Evolutionary conservation across 768 basidiomycete genomes (phyloP), one percentile per base, ranked within the genome.

Genomic region (Pleurotus giganteus): DNA sequence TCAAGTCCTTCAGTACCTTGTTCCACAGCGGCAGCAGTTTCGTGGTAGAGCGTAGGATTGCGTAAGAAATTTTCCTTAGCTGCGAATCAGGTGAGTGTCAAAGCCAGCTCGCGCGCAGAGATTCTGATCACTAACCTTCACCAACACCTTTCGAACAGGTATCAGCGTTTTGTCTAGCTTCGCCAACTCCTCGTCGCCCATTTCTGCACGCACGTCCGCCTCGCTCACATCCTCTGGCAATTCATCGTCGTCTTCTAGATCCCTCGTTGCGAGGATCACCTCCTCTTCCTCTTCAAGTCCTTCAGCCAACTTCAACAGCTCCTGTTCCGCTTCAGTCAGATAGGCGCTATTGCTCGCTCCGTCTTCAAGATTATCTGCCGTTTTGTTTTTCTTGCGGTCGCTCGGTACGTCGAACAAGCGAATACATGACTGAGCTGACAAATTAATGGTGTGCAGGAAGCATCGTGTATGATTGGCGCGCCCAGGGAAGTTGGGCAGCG

Each of bases 361-460:
- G 4, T 55, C 54, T 24, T 17, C 27, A 36, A 45, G n/a, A 7
- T n/a, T 47, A 27, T 32, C 32, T 2, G 26, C 37, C n/a, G n/a
- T n/a, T n/a, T n/a, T n/a, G n/a, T n/a, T n/a, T n/a, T n/a, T n/a
- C n/a, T n/a, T n/a, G n/a, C n/a, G n/a, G n/a, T 51, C 26, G 2
- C 21, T 28, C 15, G 55, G 55, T 8, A 68, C 41, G 26, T 77
- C 71, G 60, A 77, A 78, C 47, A 64, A 59, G 0, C 47, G 1
- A 0, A 77, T 29, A 0, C 74, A 19, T 0, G 57, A 61, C 44
- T 74, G 72, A 0, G 70, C 73, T 0, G 72, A 61, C 0, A 79
- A 59, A 34, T 71, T 74, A n/a, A 76, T 17, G 2, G 72, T 61
- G 41, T 79, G 77, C 0, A 60, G 53, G 47, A 80, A 76, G 55